Base-by-base conservation (phyloP, 2,329 filamentous ascomycete genomes). In the Neonectria hederae region DNA sequence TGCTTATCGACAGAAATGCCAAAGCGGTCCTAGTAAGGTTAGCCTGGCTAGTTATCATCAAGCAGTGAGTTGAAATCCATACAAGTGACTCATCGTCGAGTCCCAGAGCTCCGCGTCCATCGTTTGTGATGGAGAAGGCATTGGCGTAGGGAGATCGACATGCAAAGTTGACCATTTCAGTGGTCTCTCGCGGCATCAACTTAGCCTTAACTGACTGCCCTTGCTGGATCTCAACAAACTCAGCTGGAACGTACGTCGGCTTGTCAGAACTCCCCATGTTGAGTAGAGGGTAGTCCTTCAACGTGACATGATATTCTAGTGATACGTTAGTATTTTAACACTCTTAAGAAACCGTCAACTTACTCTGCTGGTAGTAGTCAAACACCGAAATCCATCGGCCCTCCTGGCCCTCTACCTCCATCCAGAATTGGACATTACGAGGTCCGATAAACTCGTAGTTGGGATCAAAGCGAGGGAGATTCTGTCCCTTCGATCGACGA, bases 111-210 rank as follows among this genome's bases (percentile, higher is more conserved):
- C 80, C 66, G 24, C 88, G 83, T 2, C 87, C 90, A 9, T 84
- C 82, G 0, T 76, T 83, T 2, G 85, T 83, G 70, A 96, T 90
- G 0, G 89, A 91, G 1, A 82, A 74, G 0, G 89, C 91, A 68
- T 95, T 97, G 6, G 84, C 80, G 1, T 83, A 83, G 0, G 92
- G 92, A 0, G 80, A 80, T 4, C 90, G 86, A 60, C 90, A 92
- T 1, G 93, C 90, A 74, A 93, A 92, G 0, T 79, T 79, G 49
- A 95, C 88, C 92, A 96, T 94, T 0, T 80, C 72, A 0, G 84
- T 82, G 0, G 90, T 92, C 73, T 95, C 90, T 0, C 82, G 76
- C 0, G 84, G 80, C 0, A 76, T 83, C 17, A 94, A 81, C 70
- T 89, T 88, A 4, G 84, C 79, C 42, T 85, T 87, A 22, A 89